phyloP scores from a whole-genome alignment of 2,329 filamentous ascomycete genomes.

The Monilinia vaccinii-corymbosi region DNA sequence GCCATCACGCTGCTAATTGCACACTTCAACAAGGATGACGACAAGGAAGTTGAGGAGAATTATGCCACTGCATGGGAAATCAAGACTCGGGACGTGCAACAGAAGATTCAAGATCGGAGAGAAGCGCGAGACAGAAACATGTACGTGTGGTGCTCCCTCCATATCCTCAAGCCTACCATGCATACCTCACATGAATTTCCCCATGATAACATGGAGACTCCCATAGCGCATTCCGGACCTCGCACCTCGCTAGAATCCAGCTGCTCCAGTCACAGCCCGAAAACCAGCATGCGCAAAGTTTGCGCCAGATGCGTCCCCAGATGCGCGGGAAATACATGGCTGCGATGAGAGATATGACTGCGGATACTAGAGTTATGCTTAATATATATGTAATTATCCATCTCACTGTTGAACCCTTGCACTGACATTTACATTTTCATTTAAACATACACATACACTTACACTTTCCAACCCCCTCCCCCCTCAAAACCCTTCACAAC shows the following conservation, averaged over 20 bases:
- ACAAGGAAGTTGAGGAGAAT: neutral
- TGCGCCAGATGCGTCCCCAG: neutral
- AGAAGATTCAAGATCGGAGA: neutral
- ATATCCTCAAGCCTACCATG: no score
- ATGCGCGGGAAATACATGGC: neutral
- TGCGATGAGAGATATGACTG: neutral
- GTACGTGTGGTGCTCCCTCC: no score
- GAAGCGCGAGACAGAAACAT: neutral
- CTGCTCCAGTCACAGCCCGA: neutral
- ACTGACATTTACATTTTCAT: no score
- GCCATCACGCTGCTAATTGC: neutral
- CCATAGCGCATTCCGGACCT: neutral
- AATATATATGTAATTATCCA: neutral
- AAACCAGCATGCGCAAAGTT: neutral
- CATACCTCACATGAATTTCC: no score
- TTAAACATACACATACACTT: no score
- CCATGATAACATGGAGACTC: neutral
- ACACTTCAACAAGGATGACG: neutral
- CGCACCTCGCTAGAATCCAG: neutral
- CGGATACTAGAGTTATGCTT: neutral
- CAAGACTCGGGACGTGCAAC: neutral
- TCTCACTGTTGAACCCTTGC: neutral
- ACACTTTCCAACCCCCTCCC: neutral
- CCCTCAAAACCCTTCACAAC: neutral
- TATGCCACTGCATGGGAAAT: neutral